Evolutionary conservation across 257 asterid species (phyloP).

Genomic region (Solanum pennellii): DNA sequence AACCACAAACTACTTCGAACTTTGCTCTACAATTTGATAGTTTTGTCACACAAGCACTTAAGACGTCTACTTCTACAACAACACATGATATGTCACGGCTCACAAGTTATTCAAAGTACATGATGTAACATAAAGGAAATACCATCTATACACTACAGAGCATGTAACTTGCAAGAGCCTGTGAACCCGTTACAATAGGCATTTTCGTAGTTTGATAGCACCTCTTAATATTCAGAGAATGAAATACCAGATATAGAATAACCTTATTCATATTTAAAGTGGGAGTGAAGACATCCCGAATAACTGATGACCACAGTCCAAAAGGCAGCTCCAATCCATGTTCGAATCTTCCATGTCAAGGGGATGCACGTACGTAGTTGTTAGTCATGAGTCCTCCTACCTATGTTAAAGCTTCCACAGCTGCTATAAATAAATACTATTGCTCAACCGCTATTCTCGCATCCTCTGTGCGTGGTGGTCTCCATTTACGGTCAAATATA

Average conservation of each 20-base stretch:
- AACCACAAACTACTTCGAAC: neutral
- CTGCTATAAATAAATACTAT: constrained; percentile 6
- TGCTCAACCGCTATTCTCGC: constrained; percentile 26
- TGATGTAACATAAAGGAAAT: neutral
- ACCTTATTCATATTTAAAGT: neutral
- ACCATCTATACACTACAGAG: neutral
- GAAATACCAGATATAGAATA: neutral
- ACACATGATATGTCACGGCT: neutral
- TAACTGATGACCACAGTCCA: neutral
- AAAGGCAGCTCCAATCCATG: neutral
- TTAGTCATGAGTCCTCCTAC: neutral
- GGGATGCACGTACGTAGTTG: neutral
- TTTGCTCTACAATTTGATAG: neutral
- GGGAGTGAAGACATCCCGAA: neutral
- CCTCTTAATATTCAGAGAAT: neutral
- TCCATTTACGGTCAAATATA: constrained; percentile 69
- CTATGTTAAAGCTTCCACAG: neutral
- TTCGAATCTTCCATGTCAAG: neutral
- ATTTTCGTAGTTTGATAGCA: neutral
- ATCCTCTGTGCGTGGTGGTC: constrained; percentile 66
- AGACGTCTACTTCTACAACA: neutral
- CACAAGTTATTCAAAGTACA: neutral
- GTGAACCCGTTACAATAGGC: neutral
- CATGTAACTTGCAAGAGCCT: neutral
- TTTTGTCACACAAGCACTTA: neutral